These are phyloP conservation scores for Cryomyces minteri DNA, from an alignment of 495 filamentous ascomycete species.

Conservation along the genomic window DNA sequence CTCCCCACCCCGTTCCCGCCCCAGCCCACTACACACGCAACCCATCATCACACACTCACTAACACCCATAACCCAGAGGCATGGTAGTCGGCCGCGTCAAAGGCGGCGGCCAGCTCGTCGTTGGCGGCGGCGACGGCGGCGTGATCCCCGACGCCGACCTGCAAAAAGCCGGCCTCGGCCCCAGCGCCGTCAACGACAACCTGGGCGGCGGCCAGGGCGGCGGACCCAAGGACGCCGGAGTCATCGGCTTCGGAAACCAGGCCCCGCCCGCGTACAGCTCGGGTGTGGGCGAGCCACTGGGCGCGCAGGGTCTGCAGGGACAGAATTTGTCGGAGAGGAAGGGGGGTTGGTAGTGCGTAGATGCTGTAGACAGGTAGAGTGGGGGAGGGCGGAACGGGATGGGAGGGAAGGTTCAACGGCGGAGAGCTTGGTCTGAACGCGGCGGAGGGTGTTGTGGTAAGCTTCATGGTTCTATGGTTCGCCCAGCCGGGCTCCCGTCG, in stretches of 20 bases:
- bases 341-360: no score
- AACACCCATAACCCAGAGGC: conserved; percentile 22
- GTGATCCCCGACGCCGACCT: conserved; percentile 16
- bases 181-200: conserved; percentile 1
- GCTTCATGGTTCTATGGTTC: no score
- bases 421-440: no score
- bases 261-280: conserved; percentile 11
- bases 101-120: conserved; percentile 68
- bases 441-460: no score
- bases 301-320: conserved; percentile 1
- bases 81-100: conserved; percentile 86
- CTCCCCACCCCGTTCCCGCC: no score
- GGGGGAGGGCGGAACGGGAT: no score
- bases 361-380: no score
- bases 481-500: no score
- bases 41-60: no score
- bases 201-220: conserved; percentile 7
- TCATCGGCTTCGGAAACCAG: conserved; percentile 13
- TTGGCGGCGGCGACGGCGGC: conserved; percentile 65
- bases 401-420: no score
- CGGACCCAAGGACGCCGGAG: conserved; percentile 2
- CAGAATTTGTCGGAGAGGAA: background rate
- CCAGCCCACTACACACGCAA: no score
- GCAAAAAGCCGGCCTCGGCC: conserved; percentile 4
- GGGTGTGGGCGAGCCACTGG: conserved; percentile 14